Evolutionary conservation across 257 asterid species (phyloP), one percentile per base, ranked within the genome.

Genomic region (Eucommia ulmoides): DNA sequence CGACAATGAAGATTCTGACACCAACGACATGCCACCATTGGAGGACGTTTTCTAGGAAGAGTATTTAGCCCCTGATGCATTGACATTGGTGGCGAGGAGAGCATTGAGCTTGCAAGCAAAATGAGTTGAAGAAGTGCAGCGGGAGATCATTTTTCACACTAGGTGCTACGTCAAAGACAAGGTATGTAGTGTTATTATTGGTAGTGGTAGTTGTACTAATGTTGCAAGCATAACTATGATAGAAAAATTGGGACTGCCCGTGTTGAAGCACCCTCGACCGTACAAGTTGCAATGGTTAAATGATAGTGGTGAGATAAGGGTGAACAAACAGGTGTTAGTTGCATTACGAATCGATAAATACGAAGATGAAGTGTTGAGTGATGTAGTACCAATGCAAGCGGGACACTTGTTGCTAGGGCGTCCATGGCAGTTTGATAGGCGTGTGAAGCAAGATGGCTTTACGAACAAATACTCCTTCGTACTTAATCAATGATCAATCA

Each of bases 71-170:
- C 45, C 45, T 38, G 16, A 38, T 14, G 45, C 45, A 38, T 38
- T 38, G n/a, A 38, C 45, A 7, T 38, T 38, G n/a, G 45, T 38
- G 45, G 45, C 45, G n/a, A 38, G 45, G 45, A 38, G 45, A 38
- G n/a, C 45, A 38, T 38, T 38, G 45, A 38, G 45, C n/a, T 5
- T 38, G n/a, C 45, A 38, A 3, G n/a, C n/a, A 38, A 38, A 38
- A 2, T 2, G n/a, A 2, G n/a, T 4, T 4, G 45, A 38, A 8
- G 45, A 38, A 38, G 45, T 3, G 7, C 45, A 38, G n/a, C 7
- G 45, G 45, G 45, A 38, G 45, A 38, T 8, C n/a, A 38, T 38
- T 18, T 38, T 38, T 38, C n/a, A 38, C 45, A 29, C 38, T 29
- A 29, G 12, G 38, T 29, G 38, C 12, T 12, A 29, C 12, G 38